Evolutionary conservation across 2,329 filamentous ascomycete genomes (phyloP), one percentile per base, ranked within the genome.

Genomic region (Penicillium sp.): DNA sequence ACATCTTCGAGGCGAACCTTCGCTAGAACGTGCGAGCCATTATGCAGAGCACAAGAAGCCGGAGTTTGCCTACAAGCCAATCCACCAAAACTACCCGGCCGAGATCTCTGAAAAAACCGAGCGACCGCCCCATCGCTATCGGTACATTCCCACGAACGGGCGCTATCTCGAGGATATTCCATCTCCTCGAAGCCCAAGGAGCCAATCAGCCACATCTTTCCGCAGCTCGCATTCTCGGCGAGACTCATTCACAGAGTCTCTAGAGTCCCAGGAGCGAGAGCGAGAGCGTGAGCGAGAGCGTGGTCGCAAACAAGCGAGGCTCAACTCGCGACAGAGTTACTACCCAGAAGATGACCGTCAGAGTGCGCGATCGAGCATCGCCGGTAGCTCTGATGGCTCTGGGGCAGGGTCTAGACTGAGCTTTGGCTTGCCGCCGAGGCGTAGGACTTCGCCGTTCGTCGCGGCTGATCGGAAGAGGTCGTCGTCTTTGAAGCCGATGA

Each of bases 21-120:
- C 50, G 18, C n/a, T 49, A 36, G 61, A 64, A 9, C 44, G 56
- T 55, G 59, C 55, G 1, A 14, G 27, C 24, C 55, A 57, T 27
- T 58, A 62, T 43, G 41, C 24, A 11, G 59, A 63, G 9, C 50
- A 56, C 36, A 59, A 58, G 39, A 56, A 54, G 18, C 47, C 61
- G 1, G 70, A 71, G 2, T 76, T 76, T 50, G 66, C 71, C 7
- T 77, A 77, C 51, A 71, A 67, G 46, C 74, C 73, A 3, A 69
- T 76, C 18, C 63, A 59, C 0, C 68, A 67, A 37, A 68, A 75
- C 49, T 76, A 77, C 49, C 55, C 66, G 0, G 58, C 64, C 3
- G 70, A 75, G 54, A 64, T 73, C 2, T 66, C 67, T 1, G 68
- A 72, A 39, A 67, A 60, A 2, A 37, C 33, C 14, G 55, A 52